phyloP scores from a whole-genome alignment of 2,329 filamentous ascomycete species.

The Podosphaera fusca region DNA sequence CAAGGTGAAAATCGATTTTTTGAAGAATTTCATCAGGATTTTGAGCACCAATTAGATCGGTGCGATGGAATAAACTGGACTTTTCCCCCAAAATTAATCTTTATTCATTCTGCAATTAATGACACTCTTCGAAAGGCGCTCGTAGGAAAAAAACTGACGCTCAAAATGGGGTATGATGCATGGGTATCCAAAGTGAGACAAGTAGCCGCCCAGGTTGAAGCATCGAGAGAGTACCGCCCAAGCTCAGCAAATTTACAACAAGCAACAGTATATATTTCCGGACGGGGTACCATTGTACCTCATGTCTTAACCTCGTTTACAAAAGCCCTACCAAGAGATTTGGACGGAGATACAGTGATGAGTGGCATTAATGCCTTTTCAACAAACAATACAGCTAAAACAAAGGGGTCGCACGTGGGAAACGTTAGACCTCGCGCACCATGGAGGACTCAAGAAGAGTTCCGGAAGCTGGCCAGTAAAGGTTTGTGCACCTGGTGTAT shows the following conservation, averaged over 20 bases:
- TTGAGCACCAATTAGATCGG: too few relatives aligned
- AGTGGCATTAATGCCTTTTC: background rate
- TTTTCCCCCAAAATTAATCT: too few relatives aligned
- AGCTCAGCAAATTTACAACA: background rate
- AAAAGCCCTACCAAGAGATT: background rate
- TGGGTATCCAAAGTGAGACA: background rate
- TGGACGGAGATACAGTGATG: background rate
- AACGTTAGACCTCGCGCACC: background rate
- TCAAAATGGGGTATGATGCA: background rate
- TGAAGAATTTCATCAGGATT: too few relatives aligned
- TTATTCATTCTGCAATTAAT: too few relatives aligned
- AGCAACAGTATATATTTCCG: background rate
- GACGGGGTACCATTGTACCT: background rate
- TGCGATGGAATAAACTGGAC: too few relatives aligned
- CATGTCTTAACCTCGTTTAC: background rate
- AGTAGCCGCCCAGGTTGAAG: background rate
- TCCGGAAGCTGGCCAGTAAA: background rate
- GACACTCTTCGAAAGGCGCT: background rate
- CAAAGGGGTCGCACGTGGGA: background rate
- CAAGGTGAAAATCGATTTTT: background rate
- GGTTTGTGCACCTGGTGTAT: background rate
- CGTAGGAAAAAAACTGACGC: background rate
- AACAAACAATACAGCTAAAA: background rate
- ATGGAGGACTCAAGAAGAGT: background rate
- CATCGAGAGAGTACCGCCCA: background rate